Conservation (phyloP, 2,329 filamentous ascomycete genomes). For the Pyrenochaeta sp. region DNA sequence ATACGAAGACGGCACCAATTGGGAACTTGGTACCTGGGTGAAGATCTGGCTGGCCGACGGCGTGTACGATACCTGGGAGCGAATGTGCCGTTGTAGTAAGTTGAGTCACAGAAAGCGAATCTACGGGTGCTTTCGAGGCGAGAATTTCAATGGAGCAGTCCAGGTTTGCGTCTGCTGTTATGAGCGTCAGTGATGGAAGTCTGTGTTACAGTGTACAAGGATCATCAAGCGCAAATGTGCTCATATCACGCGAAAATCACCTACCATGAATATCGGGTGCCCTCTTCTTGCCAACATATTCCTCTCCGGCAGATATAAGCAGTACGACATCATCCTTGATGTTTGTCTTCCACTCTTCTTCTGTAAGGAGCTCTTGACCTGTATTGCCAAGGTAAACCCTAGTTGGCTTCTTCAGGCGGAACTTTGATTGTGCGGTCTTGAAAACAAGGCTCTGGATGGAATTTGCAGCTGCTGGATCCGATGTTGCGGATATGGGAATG, state of each 20-base stretch:
- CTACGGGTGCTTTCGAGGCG: constrained; percentile 36
- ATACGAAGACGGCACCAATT: constrained; percentile 49
- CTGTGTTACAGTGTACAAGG: neutral
- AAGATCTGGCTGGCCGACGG: constrained; percentile 48
- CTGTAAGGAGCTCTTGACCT: constrained; percentile 36
- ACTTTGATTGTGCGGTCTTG: constrained; percentile 41
- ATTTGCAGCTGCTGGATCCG: constrained; percentile 19
- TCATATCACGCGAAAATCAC: constrained; percentile 18
- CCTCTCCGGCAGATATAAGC: constrained; percentile 42
- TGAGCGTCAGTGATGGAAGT: constrained; percentile 3
- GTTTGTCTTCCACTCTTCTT: constrained; percentile 37
- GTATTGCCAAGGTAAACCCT: constrained; percentile 37
- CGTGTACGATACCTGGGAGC: constrained; percentile 46
- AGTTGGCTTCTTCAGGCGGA: constrained; percentile 39
- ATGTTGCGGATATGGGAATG: constrained; percentile 25
- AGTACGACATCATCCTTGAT: constrained; percentile 37
- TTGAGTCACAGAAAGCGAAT: constrained; percentile 41
- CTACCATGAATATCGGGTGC: constrained; percentile 24
- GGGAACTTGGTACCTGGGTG: constrained; percentile 50
- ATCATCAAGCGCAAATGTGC: constrained; percentile 33
- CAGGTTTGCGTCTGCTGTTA: constrained; percentile 24
- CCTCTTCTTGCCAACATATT: constrained; percentile 40
- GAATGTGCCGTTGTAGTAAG: constrained; percentile 40
- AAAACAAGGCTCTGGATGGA: constrained; percentile 37
- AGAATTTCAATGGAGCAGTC: constrained; percentile 32